A percentile compares a stretch with the other conserved stretches of the same genome.
Evolutionary conservation across 2,329 filamentous ascomycete species (phyloP).

Genomic region (Fusarium tupiense): DNA sequence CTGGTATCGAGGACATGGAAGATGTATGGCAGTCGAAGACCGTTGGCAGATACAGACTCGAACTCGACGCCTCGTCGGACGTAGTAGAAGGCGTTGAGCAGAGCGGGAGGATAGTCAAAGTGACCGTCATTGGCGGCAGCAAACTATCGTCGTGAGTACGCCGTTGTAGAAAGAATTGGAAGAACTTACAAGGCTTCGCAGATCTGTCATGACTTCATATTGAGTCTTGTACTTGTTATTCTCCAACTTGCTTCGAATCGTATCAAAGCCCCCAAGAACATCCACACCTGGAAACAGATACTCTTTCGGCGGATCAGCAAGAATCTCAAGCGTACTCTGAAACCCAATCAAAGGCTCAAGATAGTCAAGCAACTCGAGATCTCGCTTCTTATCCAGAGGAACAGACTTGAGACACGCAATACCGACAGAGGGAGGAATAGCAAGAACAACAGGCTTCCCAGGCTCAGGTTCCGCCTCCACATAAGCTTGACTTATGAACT

Average conservation of each 20-base stretch:
- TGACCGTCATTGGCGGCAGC: constrained; percentile 36
- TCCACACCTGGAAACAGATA: constrained; percentile 39
- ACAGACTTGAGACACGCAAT: constrained; percentile 41
- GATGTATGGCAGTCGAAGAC: constrained; percentile 24
- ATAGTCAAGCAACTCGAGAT: constrained; percentile 38
- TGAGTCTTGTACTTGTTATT: constrained; percentile 32
- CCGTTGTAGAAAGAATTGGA: accelerated
- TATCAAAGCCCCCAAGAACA: constrained; percentile 33
- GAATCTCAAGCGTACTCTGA: constrained; percentile 39
- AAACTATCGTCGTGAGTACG: constrained; percentile 27
- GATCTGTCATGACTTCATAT: constrained; percentile 39
- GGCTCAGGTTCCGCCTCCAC: constrained; percentile 6
- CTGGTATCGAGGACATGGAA: constrained; percentile 30
- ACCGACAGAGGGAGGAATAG: constrained; percentile 31
- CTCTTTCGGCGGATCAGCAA: constrained; percentile 36
- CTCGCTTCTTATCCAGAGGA: constrained; percentile 38
- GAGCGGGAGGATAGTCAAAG: constrained; percentile 38
- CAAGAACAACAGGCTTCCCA: constrained; percentile 15
- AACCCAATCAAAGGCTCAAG: constrained; percentile 31
- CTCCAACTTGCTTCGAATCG: constrained; percentile 25
- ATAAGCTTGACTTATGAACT: constrained; percentile 29
- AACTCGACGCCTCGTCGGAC: constrained; percentile 28
- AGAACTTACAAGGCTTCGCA: constrained; percentile 38
- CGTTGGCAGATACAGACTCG: constrained; percentile 30
- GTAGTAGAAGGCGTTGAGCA: constrained; percentile 35